These are phyloP conservation scores for Dendrostoma leiphaemia DNA, from an alignment of 2,329 filamentous ascomycete genomes.

Conservation along the genomic window DNA sequence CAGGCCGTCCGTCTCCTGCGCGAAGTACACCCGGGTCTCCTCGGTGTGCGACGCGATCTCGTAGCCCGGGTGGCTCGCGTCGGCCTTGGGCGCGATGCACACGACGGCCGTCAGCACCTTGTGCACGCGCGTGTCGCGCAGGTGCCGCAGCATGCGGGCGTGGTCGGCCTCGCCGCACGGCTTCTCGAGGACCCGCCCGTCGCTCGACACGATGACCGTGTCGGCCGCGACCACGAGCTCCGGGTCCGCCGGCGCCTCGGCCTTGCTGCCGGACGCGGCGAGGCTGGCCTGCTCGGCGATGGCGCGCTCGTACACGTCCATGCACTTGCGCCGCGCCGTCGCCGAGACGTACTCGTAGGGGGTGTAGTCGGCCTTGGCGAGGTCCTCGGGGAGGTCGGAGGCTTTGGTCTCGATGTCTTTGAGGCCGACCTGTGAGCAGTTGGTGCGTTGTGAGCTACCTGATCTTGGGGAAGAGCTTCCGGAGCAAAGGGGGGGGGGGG, in stretches of 20 bases:
- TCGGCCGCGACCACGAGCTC: slow-evolving; percentile 86
- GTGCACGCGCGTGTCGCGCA: slow-evolving; percentile 76
- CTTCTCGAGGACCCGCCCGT: slow-evolving; percentile 85
- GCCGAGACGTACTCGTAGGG: slow-evolving; percentile 89
- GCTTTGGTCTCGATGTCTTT: slow-evolving; percentile 80
- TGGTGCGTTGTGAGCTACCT: too few species aligned
- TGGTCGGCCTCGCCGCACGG: slow-evolving; percentile 80
- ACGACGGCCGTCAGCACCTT: slow-evolving; percentile 84
- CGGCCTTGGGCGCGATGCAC: slow-evolving; percentile 77
- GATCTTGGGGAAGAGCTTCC: not conserved
- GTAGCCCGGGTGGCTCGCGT: slow-evolving; percentile 82
- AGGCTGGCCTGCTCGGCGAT: slow-evolving; percentile 40
- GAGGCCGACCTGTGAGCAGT: slow-evolving; percentile 64
- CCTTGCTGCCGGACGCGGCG: slow-evolving; percentile 25
- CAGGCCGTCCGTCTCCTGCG: slow-evolving; percentile 55
- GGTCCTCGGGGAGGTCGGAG: slow-evolving; percentile 79
- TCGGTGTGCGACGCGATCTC: slow-evolving; percentile 77
- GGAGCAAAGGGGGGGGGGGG: not conserved
- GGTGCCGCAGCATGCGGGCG: slow-evolving; percentile 74
- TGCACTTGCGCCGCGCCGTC: slow-evolving; percentile 81
- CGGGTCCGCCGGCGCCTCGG: slow-evolving; percentile 56
- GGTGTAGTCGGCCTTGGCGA: slow-evolving; percentile 70
- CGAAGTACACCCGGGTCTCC: slow-evolving; percentile 90
- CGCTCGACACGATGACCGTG: slow-evolving; percentile 77
- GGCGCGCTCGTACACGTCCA: slow-evolving; percentile 62